These are phyloP conservation scores for Trametes versicolor DNA, from an alignment of 1,284 basidiomycete species.

Conservation along the genomic window DNA sequence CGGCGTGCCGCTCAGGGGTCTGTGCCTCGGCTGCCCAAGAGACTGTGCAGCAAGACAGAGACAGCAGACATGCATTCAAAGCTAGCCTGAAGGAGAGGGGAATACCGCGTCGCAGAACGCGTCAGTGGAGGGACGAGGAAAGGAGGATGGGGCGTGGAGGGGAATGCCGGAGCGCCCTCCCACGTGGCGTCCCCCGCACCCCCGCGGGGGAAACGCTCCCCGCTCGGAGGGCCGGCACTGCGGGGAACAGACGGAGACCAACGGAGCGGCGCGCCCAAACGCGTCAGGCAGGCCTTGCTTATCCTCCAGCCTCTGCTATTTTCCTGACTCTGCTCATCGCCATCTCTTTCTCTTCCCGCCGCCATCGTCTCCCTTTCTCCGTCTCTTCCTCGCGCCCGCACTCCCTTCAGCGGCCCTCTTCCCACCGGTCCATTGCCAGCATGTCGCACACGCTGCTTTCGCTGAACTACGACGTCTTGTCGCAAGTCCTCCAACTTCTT, in stretches of 20 bases:
- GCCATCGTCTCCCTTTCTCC: constrained; percentile 5
- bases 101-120: background rate
- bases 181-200: constrained; percentile 27
- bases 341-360: constrained; percentile 20
- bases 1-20: constrained; percentile 5
- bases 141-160: constrained; percentile 9
- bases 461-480: constrained; percentile 37
- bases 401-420: background rate
- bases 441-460: constrained; percentile 31
- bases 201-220: background rate
- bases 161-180: constrained; percentile 18
- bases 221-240: constrained; percentile 3
- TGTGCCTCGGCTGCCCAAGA: background rate
- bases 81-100: background rate
- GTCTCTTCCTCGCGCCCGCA: background rate
- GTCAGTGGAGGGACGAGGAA: background rate
- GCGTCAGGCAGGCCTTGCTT: too few species aligned
- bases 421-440: background rate
- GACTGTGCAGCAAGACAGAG: background rate
- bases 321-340: constrained; percentile 17
- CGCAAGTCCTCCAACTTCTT: constrained; percentile 27
- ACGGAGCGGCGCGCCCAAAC: constrained; percentile 19
- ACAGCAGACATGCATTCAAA: background rate
- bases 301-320: constrained; percentile 7
- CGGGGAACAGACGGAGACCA: constrained; percentile 24